Base-by-base conservation (phyloP, 2,329 filamentous ascomycete species). In the Leptoxyphium fumago region DNA sequence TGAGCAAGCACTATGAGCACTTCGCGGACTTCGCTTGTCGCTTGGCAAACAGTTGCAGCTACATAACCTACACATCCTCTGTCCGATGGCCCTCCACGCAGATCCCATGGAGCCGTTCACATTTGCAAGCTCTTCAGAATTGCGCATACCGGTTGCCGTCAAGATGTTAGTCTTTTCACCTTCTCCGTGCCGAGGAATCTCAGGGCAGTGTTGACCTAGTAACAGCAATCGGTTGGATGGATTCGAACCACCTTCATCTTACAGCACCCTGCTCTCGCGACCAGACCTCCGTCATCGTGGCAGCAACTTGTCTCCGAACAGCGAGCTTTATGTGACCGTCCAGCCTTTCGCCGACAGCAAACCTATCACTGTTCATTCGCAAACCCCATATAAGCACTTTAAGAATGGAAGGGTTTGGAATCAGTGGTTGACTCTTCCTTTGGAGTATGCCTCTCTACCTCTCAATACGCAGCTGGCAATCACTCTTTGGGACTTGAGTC, bases 321-420 rank as follows among this genome's bases (percentile, higher is more conserved):
- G 87, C 21, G 91, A 98, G 61, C 79, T 98, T 40, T 95, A 89
- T 59, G 80, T 94, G 41, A 95, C 88, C 0, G 83, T 82, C 8
- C 91, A 96, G 63, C 75, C 96, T 56, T 98, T 89, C 82, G 85
- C 88, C 10, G 87, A 93, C 56, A 95, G 88, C 26, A 98, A 98
- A 61, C 87, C 89, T 30, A 68, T 98, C 52, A 93, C 88, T 0
- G 84, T 96, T 1, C 84, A 87, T 0, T 75, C 93, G 10, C 89
- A 96, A 62, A 98, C 91, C 2, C 76, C 86, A 18, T 96, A 96
- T 66, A 94, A 87, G 59, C 69, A 85, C 7, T 96, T 98, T 61
- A 86, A 87, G 59, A 75, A 74, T 30, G 78, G 58, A 29, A 64
- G 68, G 46, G 79, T 78, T 59, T 95, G 91, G 91, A 94, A 94